Evolutionary conservation across 2,329 filamentous ascomycete species (phyloP), one percentile per base, ranked within the genome.

Genomic region (Penicillium sp.): DNA sequence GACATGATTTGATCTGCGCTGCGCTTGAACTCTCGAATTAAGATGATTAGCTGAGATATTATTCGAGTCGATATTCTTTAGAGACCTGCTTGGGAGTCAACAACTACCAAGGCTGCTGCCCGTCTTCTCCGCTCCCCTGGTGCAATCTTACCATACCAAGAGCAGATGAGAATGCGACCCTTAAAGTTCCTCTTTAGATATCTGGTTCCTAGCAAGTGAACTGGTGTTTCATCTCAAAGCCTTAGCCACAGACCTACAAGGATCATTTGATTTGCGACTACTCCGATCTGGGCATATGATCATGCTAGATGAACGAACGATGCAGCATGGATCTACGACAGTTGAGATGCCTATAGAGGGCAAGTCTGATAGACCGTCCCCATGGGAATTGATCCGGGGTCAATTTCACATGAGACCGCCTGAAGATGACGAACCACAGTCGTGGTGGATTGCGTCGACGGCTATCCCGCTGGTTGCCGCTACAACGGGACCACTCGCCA

Each of bases 401-500:
- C 61, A 65, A 0, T 70, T 77, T 52, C 67, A 67, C 21, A 67
- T 76, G 67, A 68, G 76, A 49, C 72, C 75, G 3, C 64, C 72
- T 23, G 76, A 78, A 17, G 77, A 79, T 60, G 76, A 77, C 48
- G 74, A 77, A 43, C 74, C 71, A 8, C 72, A 76, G 51, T 74
- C 77, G 50, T 81, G 79, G 79, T 82, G 80, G 80, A 71, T 81
- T 61, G 79, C 79, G 1, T 80, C 79, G 2, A 82, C 79, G 1
- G 79, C 78, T 3, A 81, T 93, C 61, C 90, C 89, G 33, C 85
- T 97, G 70, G 82, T 94, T 12, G 91, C 92, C 2, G 92, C 91
- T 35, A 91, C 92, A 0, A 83, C 94, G 2, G 91, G 91, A 0
- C 93, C 93, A 0, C 84, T 96, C 10, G 93, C 93, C 3, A 96